phyloP scores from a whole-genome alignment of 257 asterid species.

The Apocynum venetum region DNA sequence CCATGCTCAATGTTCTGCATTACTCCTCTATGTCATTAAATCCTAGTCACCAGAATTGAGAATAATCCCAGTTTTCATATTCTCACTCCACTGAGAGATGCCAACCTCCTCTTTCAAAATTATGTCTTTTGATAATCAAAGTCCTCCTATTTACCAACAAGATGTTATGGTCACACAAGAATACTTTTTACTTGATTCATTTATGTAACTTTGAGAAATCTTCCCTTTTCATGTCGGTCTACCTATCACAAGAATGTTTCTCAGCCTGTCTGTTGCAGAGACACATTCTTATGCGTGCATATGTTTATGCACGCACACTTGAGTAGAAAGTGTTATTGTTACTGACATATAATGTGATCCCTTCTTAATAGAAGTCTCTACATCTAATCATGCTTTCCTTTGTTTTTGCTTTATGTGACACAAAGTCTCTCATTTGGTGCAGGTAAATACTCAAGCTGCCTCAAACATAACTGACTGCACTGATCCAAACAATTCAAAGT shows the following conservation, averaged over 20 bases:
- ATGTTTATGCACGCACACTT: neutral
- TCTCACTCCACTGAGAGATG: neutral
- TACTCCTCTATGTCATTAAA: neutral
- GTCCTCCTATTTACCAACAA: neutral
- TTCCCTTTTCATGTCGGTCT: neutral
- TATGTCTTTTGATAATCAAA: neutral
- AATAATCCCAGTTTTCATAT: neutral
- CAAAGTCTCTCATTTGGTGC: slow-evolving; percentile 17
- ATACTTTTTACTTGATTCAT: neutral
- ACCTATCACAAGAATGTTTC: neutral
- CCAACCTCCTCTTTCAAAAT: neutral
- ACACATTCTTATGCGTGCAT: neutral
- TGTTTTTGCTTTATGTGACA: neutral
- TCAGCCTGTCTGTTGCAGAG: neutral
- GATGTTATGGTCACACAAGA: neutral
- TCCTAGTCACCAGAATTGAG: neutral
- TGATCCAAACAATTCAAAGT: slow-evolving; percentile 75
- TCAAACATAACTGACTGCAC: slow-evolving; percentile 68
- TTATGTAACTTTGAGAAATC: neutral
- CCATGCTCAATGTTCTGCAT: neutral
- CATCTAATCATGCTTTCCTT: neutral
- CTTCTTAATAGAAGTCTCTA: no score
- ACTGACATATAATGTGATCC: neutral
- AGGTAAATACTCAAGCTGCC: slow-evolving; percentile 96
- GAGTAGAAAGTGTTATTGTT: neutral